A percentile compares a stretch with the other conserved stretches of the same genome.
Evolutionary conservation across 345 rosid species (phyloP).

Genomic region (Murraya paniculata): DNA sequence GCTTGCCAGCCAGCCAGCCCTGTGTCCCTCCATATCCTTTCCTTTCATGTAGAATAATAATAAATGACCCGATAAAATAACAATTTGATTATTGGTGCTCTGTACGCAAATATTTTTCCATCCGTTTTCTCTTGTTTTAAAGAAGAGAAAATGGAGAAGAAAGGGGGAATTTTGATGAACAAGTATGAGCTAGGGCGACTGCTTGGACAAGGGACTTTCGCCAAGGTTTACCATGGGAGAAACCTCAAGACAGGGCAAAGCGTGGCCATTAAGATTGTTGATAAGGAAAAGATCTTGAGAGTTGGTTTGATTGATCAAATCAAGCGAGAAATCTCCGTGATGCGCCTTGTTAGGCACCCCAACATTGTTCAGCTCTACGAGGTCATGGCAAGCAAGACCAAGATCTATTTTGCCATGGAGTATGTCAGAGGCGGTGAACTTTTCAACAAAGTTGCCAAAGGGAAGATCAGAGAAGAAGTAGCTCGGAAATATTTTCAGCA

Average conservation of each 20-base stretch:
- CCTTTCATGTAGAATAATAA: background rate
- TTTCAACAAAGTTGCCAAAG: constrained; percentile 64
- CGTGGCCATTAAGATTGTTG: constrained; percentile 72
- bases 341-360: constrained; percentile 77
- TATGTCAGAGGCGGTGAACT: constrained; percentile 79
- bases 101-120: background rate
- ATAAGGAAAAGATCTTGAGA: constrained; percentile 60
- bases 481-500: constrained; percentile 80
- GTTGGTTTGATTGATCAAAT: constrained; percentile 76
- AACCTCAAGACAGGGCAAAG: constrained; percentile 55
- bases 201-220: constrained; percentile 87
- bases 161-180: constrained; percentile 49
- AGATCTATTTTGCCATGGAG: constrained; percentile 83
- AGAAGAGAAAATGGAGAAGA: constrained; percentile 53
- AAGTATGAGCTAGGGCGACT: constrained; percentile 69
- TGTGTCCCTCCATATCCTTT: background rate
- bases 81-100: too few relatives aligned
- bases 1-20: background rate
- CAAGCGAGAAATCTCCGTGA: constrained; percentile 80
- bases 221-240: constrained; percentile 75
- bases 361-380: constrained; percentile 73
- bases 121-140: background rate
- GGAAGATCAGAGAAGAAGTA: constrained; percentile 65
- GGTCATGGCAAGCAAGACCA: constrained; percentile 84
- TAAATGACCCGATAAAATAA: background rate